A percentile compares a stretch with the other conserved stretches of the same genome.
Conservation (phyloP, 169 alveolate species). For the Plasmodium billcollinsi region DNA sequence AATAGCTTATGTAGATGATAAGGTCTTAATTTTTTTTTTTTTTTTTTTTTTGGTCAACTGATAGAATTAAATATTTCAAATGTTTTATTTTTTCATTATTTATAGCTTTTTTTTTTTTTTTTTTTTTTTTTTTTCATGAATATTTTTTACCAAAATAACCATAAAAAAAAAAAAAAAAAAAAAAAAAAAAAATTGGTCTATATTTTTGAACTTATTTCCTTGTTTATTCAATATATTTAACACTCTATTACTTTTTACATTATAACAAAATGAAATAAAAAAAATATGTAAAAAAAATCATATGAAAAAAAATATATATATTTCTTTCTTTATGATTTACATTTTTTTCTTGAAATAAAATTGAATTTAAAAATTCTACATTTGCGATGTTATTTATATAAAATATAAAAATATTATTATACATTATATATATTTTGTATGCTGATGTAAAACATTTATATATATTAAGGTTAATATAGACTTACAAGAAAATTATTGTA, state of each 20-base stretch:
- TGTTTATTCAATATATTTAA: slow-evolving; percentile 28
- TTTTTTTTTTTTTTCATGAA: slow-evolving; percentile 21
- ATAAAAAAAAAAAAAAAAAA: slow-evolving; percentile 11
- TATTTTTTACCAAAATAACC: background rate
- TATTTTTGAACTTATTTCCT: slow-evolving; percentile 32
- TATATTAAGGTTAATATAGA: too few species aligned
- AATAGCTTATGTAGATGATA: too few species aligned
- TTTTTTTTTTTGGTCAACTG: slow-evolving; percentile 14
- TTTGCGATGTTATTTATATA: slow-evolving; percentile 29
- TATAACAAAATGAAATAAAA: slow-evolving; percentile 5
- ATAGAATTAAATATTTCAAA: slow-evolving; percentile 17
- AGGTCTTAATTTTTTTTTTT: too few species aligned
- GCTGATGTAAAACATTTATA: too few species aligned
- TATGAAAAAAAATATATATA: too few species aligned
- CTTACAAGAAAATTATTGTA: too few species aligned
- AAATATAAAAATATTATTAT: background rate
- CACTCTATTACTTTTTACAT: background rate
- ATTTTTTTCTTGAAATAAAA: slow-evolving; percentile 1
- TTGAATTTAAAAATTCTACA: slow-evolving; percentile 9
- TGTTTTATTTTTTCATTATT: slow-evolving; percentile 18
- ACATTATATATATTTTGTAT: too few species aligned
- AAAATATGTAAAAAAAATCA: background rate
- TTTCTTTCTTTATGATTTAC: too few species aligned
- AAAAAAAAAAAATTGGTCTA: slow-evolving; percentile 20
- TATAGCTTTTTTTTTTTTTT: slow-evolving; percentile 11